Conservation (phyloP, 495 filamentous ascomycete genomes). For the Penicillium mononematosum region DNA sequence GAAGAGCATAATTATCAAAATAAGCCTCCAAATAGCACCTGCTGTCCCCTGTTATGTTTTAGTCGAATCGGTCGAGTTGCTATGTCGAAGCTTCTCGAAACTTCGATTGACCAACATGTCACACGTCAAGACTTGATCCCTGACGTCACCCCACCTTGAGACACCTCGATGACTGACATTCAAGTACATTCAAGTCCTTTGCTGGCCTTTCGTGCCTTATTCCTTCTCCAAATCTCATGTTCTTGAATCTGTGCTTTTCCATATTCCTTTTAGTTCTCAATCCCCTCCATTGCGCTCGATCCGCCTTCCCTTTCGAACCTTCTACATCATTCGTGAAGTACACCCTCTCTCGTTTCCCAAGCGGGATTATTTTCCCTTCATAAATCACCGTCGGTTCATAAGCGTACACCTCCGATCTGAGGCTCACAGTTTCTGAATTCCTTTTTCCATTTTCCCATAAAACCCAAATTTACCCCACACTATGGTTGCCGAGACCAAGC, state of each 20-base stretch:
- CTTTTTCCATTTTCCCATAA: constrained; percentile 7
- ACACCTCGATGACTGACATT: constrained; percentile 3
- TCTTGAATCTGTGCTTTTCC: constrained; percentile 13
- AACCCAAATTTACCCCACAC: constrained; percentile 24
- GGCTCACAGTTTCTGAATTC: constrained; percentile 5
- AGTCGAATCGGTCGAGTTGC: no score
- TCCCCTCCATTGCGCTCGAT: constrained; percentile 1
- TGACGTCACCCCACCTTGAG: constrained; percentile 34
- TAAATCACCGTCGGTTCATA: constrained; percentile 18
- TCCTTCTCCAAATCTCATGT: constrained; percentile 9
- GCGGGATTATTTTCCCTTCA: constrained; percentile 8
- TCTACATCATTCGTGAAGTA: constrained; percentile 44
- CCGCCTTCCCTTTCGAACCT: constrained; percentile 27
- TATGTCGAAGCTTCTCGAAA: constrained; percentile 39
- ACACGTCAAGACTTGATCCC: constrained; percentile 20
- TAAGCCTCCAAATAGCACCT: neutral
- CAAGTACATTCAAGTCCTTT: neutral
- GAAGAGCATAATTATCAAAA: neutral
- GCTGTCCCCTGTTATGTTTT: no score
- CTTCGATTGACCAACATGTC: constrained; percentile 35
- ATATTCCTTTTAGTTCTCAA: neutral
- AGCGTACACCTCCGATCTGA: constrained; percentile 6
- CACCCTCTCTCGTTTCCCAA: constrained; percentile 6
- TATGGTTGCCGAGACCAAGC: constrained; percentile 86
- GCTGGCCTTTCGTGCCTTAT: neutral